phyloP scores from a whole-genome alignment of 805 yeast genomes.

The Clavispora fructus region DNA sequence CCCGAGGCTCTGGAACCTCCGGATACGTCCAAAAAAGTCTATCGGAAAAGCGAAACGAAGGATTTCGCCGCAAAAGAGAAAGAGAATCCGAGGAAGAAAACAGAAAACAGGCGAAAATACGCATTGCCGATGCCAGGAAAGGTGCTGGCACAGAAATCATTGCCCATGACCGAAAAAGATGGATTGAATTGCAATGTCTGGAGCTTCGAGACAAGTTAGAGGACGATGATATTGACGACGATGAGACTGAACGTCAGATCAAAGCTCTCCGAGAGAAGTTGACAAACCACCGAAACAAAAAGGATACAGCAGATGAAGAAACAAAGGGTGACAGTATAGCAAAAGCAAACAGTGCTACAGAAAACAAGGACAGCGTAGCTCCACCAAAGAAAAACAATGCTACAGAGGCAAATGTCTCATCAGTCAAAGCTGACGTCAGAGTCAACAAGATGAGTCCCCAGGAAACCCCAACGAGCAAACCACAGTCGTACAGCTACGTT shows the following conservation, averaged over 20 bases:
- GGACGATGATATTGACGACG: conserved; percentile 39
- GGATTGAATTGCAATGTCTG: conserved; percentile 43
- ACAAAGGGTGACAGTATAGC: neutral
- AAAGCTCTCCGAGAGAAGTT: conserved; percentile 16
- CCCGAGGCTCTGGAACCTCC: conserved; percentile 61
- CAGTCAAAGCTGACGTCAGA: too few species aligned
- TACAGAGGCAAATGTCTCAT: too few species aligned
- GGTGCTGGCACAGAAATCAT: conserved; percentile 19
- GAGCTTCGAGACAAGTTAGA: conserved; percentile 49
- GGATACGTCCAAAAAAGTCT: conserved; percentile 52
- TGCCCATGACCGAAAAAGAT: conserved; percentile 32
- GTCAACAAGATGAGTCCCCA: too few species aligned
- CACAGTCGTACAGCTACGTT: conserved; percentile 2
- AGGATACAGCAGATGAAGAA: neutral
- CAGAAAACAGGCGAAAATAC: conserved; percentile 10
- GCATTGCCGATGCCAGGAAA: conserved; percentile 6
- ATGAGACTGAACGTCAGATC: conserved; percentile 19
- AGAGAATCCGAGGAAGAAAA: conserved; percentile 12
- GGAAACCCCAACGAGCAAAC: too few species aligned
- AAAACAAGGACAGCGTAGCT: too few species aligned
- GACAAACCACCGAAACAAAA: neutral
- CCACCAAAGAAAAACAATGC: too few species aligned
- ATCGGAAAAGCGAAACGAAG: conserved; percentile 17
- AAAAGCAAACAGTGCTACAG: neutral
- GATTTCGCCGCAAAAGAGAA: conserved; percentile 27